Base-by-base conservation (phyloP, 495 filamentous ascomycete species). In the Pseudomonodictys pantanalensis region DNA sequence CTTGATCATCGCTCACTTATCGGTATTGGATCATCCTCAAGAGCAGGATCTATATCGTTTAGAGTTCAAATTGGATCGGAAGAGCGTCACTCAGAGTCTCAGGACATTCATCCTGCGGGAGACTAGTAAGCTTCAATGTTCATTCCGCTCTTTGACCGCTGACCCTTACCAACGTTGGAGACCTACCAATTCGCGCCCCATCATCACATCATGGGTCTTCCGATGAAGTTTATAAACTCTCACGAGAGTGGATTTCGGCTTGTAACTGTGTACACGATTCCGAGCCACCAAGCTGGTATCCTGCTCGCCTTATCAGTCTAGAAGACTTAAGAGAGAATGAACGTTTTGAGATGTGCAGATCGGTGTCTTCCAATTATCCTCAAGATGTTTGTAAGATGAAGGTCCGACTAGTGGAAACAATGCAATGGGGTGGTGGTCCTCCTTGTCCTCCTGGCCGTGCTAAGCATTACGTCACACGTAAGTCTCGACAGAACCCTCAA, bases 191-290 rank as follows among this genome's bases (percentile, higher is more conserved):
- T 18, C 15, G 50, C 7, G 42, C 50, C 11, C 50, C 50, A 17
- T 20, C 42, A 15, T 39, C 50, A 2, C 17, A 53, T 23, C 20
- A 39, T 18, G 42, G 30, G 15, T 38, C 50, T 11, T 41, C 32
- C 17, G 50, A 53, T 24, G 50, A 53, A 42, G 50, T 53, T 3
- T 42, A 41, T 10, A 29, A 53, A 26, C 50, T 53, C 12, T 24
- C 33, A 7, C 6, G n/a, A 42, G 5, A 53, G 20, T 53, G 50
- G 50, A 39, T 53, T 12, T 53, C 50, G 18, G 17, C 24, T 5
- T 53, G 50, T 23, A 53, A 53, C 24, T 53, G 50, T 53, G 50
- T 23, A 20, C 8, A 35, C 15, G 15, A 7, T 15, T 15, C 15
- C 10, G 17, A 26, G 15, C 30, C 50, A 11, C 50, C 33, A 3